Conservation (phyloP, 192 early-diverging fungal genomes). For the Entophlyctis luteolus region DNA sequence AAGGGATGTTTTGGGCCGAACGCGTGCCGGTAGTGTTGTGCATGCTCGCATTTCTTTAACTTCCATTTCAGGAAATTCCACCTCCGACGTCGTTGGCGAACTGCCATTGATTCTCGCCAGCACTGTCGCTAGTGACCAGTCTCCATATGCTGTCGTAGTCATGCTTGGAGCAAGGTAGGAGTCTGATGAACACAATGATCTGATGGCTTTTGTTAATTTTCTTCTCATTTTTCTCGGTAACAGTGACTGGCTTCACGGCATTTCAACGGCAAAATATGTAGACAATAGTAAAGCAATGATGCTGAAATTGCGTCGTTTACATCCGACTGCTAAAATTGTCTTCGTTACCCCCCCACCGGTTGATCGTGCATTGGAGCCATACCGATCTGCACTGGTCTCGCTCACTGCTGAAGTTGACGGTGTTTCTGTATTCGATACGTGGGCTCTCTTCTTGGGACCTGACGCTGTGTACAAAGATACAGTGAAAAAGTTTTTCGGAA, state of each 20-base stretch:
- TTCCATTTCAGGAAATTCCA: not conserved
- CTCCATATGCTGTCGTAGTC: not conserved
- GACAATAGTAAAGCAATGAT: slow-evolving; percentile 8
- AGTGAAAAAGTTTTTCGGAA: not conserved
- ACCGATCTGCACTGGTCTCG: not conserved
- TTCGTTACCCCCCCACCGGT: slow-evolving; percentile 14
- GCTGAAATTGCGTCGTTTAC: not conserved
- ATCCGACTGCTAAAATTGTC: slow-evolving; percentile 7
- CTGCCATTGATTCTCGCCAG: not conserved
- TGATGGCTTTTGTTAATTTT: too few relatives aligned
- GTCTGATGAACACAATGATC: too few relatives aligned
- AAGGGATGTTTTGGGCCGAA: not conserved
- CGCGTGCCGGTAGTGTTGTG: not conserved
- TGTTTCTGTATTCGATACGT: slow-evolving; percentile 9
- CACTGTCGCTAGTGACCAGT: not conserved
- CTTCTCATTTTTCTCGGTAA: not conserved
- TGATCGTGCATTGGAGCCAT: not conserved
- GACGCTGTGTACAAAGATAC: not conserved
- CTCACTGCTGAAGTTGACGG: too few relatives aligned
- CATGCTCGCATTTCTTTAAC: too few relatives aligned
- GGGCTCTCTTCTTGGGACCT: slow-evolving; percentile 13
- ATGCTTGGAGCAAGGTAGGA: not conserved
- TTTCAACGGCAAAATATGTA: not conserved
- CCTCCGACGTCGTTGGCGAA: not conserved
- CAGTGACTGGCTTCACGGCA: not conserved